Conservation (phyloP, 225 moss, liverwort and hornwort genomes). For the Rhytidiadelphus loreus region DNA sequence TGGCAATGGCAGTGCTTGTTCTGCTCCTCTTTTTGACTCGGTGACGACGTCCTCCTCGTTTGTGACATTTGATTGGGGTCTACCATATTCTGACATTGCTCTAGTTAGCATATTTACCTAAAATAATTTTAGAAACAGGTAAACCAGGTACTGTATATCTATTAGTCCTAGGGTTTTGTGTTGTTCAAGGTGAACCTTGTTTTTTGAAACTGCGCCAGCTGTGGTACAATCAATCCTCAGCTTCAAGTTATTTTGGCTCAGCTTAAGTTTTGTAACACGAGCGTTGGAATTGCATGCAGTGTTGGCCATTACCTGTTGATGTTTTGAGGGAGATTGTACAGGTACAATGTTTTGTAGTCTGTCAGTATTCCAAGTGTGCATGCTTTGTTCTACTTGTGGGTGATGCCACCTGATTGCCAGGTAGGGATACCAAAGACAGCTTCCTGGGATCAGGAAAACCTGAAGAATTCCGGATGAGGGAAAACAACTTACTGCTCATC, state of each 20-base stretch:
- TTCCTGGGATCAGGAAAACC: not conserved
- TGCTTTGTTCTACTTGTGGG: not conserved
- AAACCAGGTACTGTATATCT: conserved; percentile 32
- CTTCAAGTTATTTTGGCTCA: not conserved
- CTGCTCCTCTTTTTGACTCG: conserved; percentile 32
- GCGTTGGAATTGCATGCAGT: not conserved
- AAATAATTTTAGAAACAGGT: conserved; percentile 16
- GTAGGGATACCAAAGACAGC: not conserved
- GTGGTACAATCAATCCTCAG: not conserved
- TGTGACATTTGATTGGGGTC: not conserved
- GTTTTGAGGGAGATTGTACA: not conserved
- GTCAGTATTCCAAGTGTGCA: not conserved
- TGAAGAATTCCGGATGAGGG: not conserved
- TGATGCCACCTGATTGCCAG: not conserved
- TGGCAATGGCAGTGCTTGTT: conserved; percentile 41
- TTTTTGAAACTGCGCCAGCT: not conserved
- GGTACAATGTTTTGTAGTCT: not conserved
- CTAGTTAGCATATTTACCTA: not conserved
- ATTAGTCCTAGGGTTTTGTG: conserved; percentile 5
- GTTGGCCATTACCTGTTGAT: not conserved
- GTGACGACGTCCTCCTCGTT: conserved; percentile 2
- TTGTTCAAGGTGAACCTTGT: not conserved
- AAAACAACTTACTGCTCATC: not conserved
- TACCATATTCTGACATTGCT: not conserved
- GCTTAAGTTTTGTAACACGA: not conserved